phyloP scores from a whole-genome alignment of 495 filamentous ascomycete genomes.

The Daldinia childiae region DNA sequence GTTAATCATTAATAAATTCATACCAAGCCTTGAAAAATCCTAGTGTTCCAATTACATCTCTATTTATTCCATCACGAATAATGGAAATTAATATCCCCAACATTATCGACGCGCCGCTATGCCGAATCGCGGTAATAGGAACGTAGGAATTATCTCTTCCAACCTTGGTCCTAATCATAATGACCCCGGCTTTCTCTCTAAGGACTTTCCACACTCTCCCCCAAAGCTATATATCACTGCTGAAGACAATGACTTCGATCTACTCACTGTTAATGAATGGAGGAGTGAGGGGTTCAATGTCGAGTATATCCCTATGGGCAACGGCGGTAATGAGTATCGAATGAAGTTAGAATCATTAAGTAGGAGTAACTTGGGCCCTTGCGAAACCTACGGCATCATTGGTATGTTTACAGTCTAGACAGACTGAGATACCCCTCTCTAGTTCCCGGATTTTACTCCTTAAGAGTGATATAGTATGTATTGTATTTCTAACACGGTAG shows the following conservation, averaged over 20 bases:
- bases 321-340: slow-evolving; percentile 64
- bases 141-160: slow-evolving; percentile 48
- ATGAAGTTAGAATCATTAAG: slow-evolving; percentile 51
- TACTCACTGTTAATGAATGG: slow-evolving; percentile 65
- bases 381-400: slow-evolving; percentile 51
- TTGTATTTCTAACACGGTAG: slow-evolving; percentile 12
- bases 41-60: not conserved
- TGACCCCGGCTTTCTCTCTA: slow-evolving; percentile 51
- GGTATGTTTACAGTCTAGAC: slow-evolving; percentile 32
- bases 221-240: slow-evolving; percentile 71
- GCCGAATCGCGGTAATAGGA: slow-evolving; percentile 43
- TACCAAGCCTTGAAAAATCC: not conserved
- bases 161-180: slow-evolving; percentile 45
- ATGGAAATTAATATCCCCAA: slow-evolving; percentile 51
- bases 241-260: slow-evolving; percentile 69
- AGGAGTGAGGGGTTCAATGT: slow-evolving; percentile 73
- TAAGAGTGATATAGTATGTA: not conserved
- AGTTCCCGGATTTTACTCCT: not conserved
- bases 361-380: slow-evolving; percentile 40
- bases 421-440: not conserved
- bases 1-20: not conserved
- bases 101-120: slow-evolving; percentile 46
- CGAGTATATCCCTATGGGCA: slow-evolving; percentile 65
- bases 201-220: slow-evolving; percentile 50
- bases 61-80: slow-evolving; percentile 6